Evolutionary conservation across 495 filamentous ascomycete species (phyloP).

Genomic region (Schizothecium vesticola): DNA sequence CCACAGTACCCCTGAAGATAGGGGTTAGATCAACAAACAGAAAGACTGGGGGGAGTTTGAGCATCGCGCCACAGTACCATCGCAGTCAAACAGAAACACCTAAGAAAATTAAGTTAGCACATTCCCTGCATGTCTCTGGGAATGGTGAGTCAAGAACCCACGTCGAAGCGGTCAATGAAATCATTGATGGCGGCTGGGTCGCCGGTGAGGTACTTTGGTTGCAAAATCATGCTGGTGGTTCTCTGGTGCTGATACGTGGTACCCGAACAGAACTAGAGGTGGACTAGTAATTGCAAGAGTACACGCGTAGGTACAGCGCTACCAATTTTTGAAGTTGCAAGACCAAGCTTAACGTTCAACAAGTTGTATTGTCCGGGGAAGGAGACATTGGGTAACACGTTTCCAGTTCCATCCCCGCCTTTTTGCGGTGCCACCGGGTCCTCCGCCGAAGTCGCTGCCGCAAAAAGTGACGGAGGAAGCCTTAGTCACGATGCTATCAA

Average conservation of each 20-base stretch:
- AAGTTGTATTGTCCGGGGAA: neutral
- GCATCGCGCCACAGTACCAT: constrained; percentile 56
- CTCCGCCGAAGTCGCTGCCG: neutral
- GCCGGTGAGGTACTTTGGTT: constrained; percentile 73
- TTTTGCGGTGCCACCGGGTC: neutral
- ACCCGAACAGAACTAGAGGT: no score
- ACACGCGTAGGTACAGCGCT: neutral
- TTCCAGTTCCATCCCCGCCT: neutral
- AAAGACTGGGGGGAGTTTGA: neutral
- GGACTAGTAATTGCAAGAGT: neutral
- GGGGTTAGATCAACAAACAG: constrained; percentile 15
- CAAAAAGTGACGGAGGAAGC: neutral
- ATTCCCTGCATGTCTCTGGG: neutral
- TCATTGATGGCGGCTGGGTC: constrained; percentile 66
- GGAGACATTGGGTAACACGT: neutral
- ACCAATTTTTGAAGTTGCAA: neutral
- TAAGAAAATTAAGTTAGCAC: constrained; percentile 29
- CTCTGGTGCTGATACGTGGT: neutral
- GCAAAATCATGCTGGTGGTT: constrained; percentile 15
- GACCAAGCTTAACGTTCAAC: neutral
- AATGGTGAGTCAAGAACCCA: constrained; percentile 43
- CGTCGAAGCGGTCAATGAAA: constrained; percentile 88
- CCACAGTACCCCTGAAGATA: constrained; percentile 79
- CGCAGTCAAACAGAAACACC: constrained; percentile 95
- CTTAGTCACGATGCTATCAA: neutral